Base-by-base conservation (phyloP, 768 basidiomycete species). In the Lentinula boryana region DNA sequence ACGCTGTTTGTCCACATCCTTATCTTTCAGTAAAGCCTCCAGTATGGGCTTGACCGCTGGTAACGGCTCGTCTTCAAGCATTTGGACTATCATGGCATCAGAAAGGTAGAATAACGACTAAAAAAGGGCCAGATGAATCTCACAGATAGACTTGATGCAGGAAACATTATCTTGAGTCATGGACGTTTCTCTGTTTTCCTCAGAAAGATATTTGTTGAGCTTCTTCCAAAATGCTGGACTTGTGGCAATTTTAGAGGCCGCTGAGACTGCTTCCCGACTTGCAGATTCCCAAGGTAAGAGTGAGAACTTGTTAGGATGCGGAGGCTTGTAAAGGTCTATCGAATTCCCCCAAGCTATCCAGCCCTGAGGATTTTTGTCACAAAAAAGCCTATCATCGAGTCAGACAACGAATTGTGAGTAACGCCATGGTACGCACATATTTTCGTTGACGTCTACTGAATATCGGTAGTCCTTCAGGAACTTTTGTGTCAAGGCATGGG, bases 1-100 rank as follows among this genome's bases (percentile, higher is more conserved):
- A 33, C 94, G 80, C 68, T 93, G 93, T 74, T 93, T 92, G 73
- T 95, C 89, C 62, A 91, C 87, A 64, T 91, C 86, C 63, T 87
- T 84, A 23, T 56, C 82, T 8, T 72, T 70, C 18, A 93, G 74
- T n/a, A 90, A 72, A 35, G 78, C 78, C 58, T 88, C 86, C 40
- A 93, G 68, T 1, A 83, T 80, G 0, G 86, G 85, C 62, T 76
- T 80, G 61, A 92, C 74, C 0, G 77, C 77, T 58, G 83, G 78
- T 58, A 91, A 83, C 1, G 89, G 86, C 58, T 83, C 83, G 64
- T 88, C 85, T 66, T 88, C 88, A n/a, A 90, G 78, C 16, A 94
- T 68, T 77, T 95, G 92, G 68, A 89, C 87, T 89, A 62, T 60
- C 70, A 46, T 55, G 13, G 49, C 8, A 33, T 62, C 8, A 66